These are phyloP conservation scores for Paramecium tetraurelia DNA, from an alignment of 73 alveolate species.

Conservation along the genomic window DNA sequence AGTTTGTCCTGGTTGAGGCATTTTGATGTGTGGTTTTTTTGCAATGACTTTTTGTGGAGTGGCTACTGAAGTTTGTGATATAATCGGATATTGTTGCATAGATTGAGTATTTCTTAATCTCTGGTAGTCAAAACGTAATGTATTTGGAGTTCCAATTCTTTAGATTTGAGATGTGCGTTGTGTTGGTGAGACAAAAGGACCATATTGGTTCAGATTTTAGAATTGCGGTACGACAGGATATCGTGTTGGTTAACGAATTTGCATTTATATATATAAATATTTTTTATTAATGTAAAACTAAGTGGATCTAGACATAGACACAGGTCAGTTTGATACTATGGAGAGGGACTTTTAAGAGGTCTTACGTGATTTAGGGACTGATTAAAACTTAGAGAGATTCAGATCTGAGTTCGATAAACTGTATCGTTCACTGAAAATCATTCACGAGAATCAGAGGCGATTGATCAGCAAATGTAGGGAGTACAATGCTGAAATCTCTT, in stretches of 20 bases:
- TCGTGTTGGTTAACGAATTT: background rate
- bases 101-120: conserved; percentile 8
- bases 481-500: conserved; percentile 74
- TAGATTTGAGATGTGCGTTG: background rate
- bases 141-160: background rate
- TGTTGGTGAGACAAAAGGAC: background rate
- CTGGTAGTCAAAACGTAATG: background rate
- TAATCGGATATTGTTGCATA: background rate
- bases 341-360: conserved; percentile 88
- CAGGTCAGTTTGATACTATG: conserved; percentile 70
- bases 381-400: conserved; percentile 80
- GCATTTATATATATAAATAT: background rate
- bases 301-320: conserved; percentile 45
- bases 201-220: background rate
- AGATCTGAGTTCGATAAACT: conserved; percentile 82
- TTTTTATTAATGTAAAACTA: background rate
- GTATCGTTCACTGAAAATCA: conserved; percentile 81
- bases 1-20: background rate
- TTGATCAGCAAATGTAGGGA: conserved; percentile 93
- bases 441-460: conserved; percentile 83
- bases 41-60: background rate
- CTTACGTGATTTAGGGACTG: conserved; percentile 87
- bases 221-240: background rate
- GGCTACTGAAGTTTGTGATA: background rate
- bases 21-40: background rate